Evolutionary conservation across 192 early-diverging fungal species (phyloP).

Genomic region (Lobulomyces angularis): DNA sequence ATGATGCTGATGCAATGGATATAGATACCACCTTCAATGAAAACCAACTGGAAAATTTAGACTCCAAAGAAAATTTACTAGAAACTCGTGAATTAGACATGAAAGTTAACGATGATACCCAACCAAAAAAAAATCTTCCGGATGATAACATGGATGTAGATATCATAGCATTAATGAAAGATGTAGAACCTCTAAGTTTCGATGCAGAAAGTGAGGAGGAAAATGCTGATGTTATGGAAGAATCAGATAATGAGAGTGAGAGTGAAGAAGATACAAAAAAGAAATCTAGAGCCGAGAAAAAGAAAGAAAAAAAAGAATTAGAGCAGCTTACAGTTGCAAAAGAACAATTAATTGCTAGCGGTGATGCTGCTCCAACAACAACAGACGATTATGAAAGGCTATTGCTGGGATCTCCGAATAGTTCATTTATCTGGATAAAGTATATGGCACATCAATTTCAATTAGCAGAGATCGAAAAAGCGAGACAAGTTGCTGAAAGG

Average conservation of each 20-base stretch:
- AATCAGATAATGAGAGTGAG: constrained; percentile 24
- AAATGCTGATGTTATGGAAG: constrained; percentile 21
- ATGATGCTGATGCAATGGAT: constrained; percentile 32
- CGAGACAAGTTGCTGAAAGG: constrained; percentile 83
- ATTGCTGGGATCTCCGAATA: constrained; percentile 86
- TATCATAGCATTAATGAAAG: not conserved
- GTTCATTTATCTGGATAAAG: constrained; percentile 96
- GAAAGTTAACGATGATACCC: constrained; percentile 24
- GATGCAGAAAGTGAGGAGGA: constrained; percentile 8
- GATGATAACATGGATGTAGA: constrained; percentile 18
- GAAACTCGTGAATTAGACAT: constrained; percentile 11
- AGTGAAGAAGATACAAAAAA: constrained; percentile 14
- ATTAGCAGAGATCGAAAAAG: constrained; percentile 82
- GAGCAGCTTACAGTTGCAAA: constrained; percentile 35
- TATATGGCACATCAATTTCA: constrained; percentile 99
- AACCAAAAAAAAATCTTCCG: constrained; percentile 20
- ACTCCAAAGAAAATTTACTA: constrained; percentile 8
- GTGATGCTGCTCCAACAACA: constrained; percentile 51
- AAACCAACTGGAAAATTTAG: constrained; percentile 11
- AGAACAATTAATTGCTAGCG: constrained; percentile 13
- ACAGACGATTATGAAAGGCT: constrained; percentile 85
- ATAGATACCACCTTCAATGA: constrained; percentile 16
- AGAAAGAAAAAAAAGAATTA: constrained; percentile 39
- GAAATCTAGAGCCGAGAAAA: constrained; percentile 42
- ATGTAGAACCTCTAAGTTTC: constrained; percentile 5